Base-by-base conservation (phyloP, 2,329 filamentous ascomycete species). In the Aspergillus carbonarius region DNA sequence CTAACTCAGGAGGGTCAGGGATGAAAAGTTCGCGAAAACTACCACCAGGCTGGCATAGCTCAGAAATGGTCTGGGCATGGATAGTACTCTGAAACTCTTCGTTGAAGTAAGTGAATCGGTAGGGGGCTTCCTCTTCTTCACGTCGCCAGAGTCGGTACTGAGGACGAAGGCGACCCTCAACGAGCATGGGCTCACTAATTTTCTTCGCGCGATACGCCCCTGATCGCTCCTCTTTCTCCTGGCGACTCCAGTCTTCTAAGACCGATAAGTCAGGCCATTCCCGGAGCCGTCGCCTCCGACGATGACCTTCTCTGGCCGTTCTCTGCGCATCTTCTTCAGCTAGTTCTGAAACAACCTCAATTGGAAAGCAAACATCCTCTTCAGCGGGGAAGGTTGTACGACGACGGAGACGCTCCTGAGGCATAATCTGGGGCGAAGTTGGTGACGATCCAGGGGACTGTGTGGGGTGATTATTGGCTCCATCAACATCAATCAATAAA, bases 91-190 rank as follows among this genome's bases (percentile, higher is more conserved):
- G 89, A 57, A 98, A 92, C 63, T 96, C 92, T 72, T 98, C 95
- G 74, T 98, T 98, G 82, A 99, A 99, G 75, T 99, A 99, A 0
- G 95, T 98, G 74, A 97, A 99, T 25, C 95, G 86, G 73, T 96
- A 98, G 0, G 95, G 95, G 0, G 89, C 87, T 64, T 97, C 93
- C 60, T 96, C 93, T 63, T 95, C 91, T 54, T 91, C 87, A 39
- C 89, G 85, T 72, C 92, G 93, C 93, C 93, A 99, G 13, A 85
- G 85, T 66, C 84, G 85, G 63, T 90, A 87, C 39, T 91, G 86
- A 12, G 93, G 92, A 5, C 95, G 87, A 46, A 99, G 79, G 55
- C 95, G 86, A 0, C 95, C 95, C 60, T 93, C 93, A 59, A 99
- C 88, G 66, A 98, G 85, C 69, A 97, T 88, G 9, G 95, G 95